Evolutionary conservation across 805 yeast genomes (phyloP), one percentile per base, ranked within the genome.

Genomic region (Diddensiella transvaalensis): DNA sequence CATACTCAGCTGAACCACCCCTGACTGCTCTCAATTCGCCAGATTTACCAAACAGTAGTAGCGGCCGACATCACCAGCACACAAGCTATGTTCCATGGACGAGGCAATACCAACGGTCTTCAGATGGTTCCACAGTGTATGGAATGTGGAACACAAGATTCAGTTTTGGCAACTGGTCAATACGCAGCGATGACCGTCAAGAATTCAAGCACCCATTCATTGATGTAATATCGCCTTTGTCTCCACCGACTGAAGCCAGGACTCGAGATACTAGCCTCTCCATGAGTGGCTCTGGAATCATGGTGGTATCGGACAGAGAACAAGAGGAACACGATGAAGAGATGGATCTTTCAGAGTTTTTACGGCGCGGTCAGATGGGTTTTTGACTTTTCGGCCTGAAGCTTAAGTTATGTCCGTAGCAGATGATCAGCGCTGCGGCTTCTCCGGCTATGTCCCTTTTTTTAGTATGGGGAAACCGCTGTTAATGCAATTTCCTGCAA

Each of bases 331-430:
- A 26, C 15, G 38, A 35, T 17, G 38, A 35, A 13, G 38, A 35
- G 18, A 6, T 35, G 8, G 38, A 35, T 15, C 18, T 35, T 11
- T 10, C 15, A n/a, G 38, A 35, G 8, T 35, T 35, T 35, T n/a
- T 35, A 35, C 18, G 42, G 33, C 32, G 23, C 46, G 17, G 33
- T 37, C 36, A 1, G 44, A 39, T n/a, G 33, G 18, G 30, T 48
- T 42, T 32, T 44, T n/a, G n/a, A n/a, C n/a, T n/a, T n/a, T n/a
- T n/a, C n/a, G n/a, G n/a, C n/a, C n/a, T n/a, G n/a, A n/a, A n/a
- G n/a, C n/a, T n/a, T n/a, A n/a, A n/a, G n/a, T n/a, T n/a, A n/a
- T n/a, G n/a, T n/a, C n/a, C n/a, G n/a, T n/a, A n/a, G n/a, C n/a
- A n/a, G n/a, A n/a, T n/a, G n/a, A n/a, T n/a, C n/a, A n/a, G n/a